Percentiles rank a stretch among this genome's conserved stretches.
Evolutionary conservation across 2,329 filamentous ascomycete species (phyloP).

Genomic region (Aspergillus aculeatinus): DNA sequence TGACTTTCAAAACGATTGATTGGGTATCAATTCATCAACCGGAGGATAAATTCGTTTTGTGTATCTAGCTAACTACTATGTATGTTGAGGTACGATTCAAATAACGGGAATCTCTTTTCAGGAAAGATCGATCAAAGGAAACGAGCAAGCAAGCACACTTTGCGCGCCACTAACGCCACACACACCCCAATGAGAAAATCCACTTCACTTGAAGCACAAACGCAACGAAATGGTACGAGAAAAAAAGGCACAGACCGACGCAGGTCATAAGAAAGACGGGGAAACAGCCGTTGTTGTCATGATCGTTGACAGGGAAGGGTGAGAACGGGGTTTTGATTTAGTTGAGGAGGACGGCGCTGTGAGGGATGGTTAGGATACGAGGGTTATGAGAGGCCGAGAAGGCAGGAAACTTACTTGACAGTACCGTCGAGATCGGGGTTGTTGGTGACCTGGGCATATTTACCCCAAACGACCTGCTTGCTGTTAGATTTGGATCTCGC

Average conservation of each 20-base stretch:
- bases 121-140: neutral
- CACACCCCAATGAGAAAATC: neutral
- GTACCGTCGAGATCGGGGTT: slow-evolving; percentile 61
- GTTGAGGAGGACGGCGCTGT: slow-evolving; percentile 3
- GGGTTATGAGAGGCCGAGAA: too few species aligned
- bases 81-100: neutral
- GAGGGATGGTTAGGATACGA: neutral
- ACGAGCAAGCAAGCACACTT: slow-evolving; percentile 2
- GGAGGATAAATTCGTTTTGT: neutral
- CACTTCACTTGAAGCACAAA: neutral
- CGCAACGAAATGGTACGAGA: neutral
- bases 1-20: too few species aligned
- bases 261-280: neutral
- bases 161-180: slow-evolving; percentile 9
- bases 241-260: too few species aligned
- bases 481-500: neutral
- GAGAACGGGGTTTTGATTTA: neutral
- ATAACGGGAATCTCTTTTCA: neutral
- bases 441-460: slow-evolving; percentile 69
- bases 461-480: slow-evolving; percentile 73
- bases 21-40: neutral
- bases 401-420: slow-evolving; percentile 48
- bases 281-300: neutral
- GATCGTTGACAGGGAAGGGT: slow-evolving; percentile 1
- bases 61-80: neutral